Conservation (phyloP, 2,329 filamentous ascomycete genomes). For the Atkinsonella texensis region DNA sequence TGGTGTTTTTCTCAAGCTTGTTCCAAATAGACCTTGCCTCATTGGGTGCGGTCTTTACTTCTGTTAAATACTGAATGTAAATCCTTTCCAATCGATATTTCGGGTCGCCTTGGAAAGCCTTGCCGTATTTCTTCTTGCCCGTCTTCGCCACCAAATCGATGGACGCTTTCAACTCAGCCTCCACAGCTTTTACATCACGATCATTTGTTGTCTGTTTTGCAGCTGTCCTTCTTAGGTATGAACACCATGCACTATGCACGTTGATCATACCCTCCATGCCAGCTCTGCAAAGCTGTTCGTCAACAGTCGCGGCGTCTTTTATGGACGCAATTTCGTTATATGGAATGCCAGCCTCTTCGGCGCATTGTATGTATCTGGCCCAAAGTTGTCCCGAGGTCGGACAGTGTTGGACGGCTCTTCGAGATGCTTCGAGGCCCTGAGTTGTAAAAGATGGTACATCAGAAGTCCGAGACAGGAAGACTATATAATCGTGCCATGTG, state of each 20-base stretch:
- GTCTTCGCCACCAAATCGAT: conserved; percentile 77
- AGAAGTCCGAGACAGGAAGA: conserved; percentile 49
- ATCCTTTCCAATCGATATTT: conserved; percentile 83
- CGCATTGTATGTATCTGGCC: conserved; percentile 77
- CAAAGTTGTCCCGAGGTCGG: conserved; percentile 87
- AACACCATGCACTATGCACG: conserved; percentile 90
- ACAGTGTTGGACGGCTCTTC: conserved; percentile 78
- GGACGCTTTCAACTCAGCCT: conserved; percentile 76
- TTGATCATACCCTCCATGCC: conserved; percentile 83
- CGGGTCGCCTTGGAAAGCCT: conserved; percentile 71
- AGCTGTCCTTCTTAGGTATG: conserved; percentile 76
- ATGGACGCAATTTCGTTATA: conserved; percentile 78
- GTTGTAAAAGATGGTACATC: conserved; percentile 24
- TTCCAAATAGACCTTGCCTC: conserved; percentile 71
- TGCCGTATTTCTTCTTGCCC: conserved; percentile 61
- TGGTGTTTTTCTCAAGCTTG: conserved; percentile 49
- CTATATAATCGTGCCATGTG: conserved; percentile 74
- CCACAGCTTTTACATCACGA: conserved; percentile 78
- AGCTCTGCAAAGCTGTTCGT: conserved; percentile 70
- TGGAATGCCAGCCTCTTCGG: conserved; percentile 63
- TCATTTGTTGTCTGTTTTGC: conserved; percentile 62
- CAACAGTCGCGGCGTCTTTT: conserved; percentile 84
- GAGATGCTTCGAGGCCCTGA: conserved; percentile 55
- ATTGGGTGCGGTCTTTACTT: conserved; percentile 66
- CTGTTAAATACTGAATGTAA: conserved; percentile 80